phyloP scores from a whole-genome alignment of 2,329 filamentous ascomycete genomes.

The Seiridium cupressi region DNA sequence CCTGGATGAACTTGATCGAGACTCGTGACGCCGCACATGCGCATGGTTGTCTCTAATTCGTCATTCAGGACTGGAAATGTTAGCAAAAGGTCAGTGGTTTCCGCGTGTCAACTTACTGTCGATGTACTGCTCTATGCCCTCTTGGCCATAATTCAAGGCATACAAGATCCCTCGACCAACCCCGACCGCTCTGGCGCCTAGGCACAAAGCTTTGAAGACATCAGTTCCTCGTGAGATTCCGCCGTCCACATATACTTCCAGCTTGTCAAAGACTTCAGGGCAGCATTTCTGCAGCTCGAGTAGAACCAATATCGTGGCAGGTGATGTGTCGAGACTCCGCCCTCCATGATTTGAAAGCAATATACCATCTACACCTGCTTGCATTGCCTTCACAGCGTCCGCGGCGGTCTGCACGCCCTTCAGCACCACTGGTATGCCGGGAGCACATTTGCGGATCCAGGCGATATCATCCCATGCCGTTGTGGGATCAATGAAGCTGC shows the following conservation, averaged over 20 bases:
- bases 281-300: conserved; percentile 62
- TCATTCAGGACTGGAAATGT: conserved; percentile 44
- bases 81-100: not conserved
- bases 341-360: conserved; percentile 72
- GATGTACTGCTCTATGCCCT: conserved; percentile 52
- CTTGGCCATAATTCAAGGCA: conserved; percentile 58
- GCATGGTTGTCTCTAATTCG: conserved; percentile 66
- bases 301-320: conserved; percentile 56
- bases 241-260: conserved; percentile 65
- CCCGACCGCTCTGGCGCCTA: conserved; percentile 63
- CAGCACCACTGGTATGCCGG: conserved; percentile 55
- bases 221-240: conserved; percentile 65
- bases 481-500: conserved; percentile 54
- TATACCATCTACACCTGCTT: conserved; percentile 64
- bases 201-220: conserved; percentile 64
- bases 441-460: conserved; percentile 60
- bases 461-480: conserved; percentile 63
- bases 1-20: conserved; percentile 59
- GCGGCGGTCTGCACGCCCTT: conserved; percentile 69
- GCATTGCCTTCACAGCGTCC: conserved; percentile 60
- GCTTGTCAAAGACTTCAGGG: conserved; percentile 55
- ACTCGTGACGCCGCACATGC: conserved; percentile 61
- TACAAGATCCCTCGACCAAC: conserved; percentile 62
- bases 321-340: conserved; percentile 47
- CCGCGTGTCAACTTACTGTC: conserved; percentile 40